Evolutionary conservation across 2,329 filamentous ascomycete species (phyloP).

Genomic region (Knufia fluminis): DNA sequence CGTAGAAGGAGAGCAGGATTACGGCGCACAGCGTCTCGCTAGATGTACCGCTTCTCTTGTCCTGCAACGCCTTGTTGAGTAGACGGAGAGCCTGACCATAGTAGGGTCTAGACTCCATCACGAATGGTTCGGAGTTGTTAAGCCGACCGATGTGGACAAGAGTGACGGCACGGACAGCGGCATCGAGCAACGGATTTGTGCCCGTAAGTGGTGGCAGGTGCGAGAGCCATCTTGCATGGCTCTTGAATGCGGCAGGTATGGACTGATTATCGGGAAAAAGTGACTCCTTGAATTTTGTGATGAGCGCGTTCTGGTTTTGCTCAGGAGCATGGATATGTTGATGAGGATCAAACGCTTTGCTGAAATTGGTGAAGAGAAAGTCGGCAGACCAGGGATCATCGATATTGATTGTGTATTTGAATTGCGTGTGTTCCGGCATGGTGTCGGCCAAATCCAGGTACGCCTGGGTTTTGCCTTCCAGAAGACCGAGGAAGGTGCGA

Average conservation of each 20-base stretch:
- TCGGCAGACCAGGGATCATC: not conserved
- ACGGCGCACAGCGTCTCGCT: constrained; percentile 29
- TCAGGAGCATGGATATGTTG: constrained; percentile 14
- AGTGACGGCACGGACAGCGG: constrained; percentile 25
- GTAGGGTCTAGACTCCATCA: constrained; percentile 26
- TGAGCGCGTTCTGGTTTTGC: constrained; percentile 19
- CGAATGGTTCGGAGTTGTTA: constrained; percentile 18
- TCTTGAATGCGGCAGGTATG: constrained; percentile 11
- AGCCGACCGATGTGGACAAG: constrained; percentile 25
- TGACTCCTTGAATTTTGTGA: constrained; percentile 9
- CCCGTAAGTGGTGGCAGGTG: constrained; percentile 19
- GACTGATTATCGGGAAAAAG: constrained; percentile 2
- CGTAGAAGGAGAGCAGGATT: constrained; percentile 30
- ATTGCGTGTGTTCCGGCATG: not conserved
- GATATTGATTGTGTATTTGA: not conserved
- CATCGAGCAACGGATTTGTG: constrained; percentile 17
- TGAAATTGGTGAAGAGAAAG: not conserved
- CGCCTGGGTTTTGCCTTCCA: constrained; percentile 12
- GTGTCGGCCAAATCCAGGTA: constrained; percentile 7
- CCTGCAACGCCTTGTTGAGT: constrained; percentile 25
- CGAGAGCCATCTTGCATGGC: constrained; percentile 18
- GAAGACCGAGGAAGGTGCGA: constrained; percentile 10
- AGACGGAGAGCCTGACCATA: constrained; percentile 28
- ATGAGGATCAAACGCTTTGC: not conserved
- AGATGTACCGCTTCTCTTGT: constrained; percentile 24